phyloP scores from a whole-genome alignment of 179 eudicot genomes.

The Kewa caespitosa region DNA sequence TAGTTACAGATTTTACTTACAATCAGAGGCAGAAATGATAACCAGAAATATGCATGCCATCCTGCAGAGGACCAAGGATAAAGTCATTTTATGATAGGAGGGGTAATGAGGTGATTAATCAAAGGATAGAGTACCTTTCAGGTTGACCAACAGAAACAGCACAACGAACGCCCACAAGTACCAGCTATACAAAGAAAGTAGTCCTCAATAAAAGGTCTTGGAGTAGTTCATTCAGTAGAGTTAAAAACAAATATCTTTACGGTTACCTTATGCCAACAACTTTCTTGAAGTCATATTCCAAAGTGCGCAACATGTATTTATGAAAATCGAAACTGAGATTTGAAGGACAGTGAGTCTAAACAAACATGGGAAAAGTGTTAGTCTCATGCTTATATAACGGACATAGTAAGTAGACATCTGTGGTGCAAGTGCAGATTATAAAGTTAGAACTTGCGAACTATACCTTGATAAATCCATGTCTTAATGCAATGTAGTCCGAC shows the following conservation, averaged over 20 bases:
- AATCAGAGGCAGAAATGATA: constrained; percentile 71
- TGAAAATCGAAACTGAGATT: constrained; percentile 54
- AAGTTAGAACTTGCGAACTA: not conserved
- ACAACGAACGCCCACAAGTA: constrained; percentile 87
- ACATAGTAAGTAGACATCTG: not conserved
- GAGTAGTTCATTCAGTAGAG: not conserved
- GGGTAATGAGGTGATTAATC: not conserved
- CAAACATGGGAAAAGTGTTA: not conserved
- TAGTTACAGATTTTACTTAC: constrained; percentile 45
- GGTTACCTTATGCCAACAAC: constrained; percentile 72
- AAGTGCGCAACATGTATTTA: constrained; percentile 60
- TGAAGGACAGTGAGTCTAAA: constrained; percentile 54
- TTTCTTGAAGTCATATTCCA: constrained; percentile 67
- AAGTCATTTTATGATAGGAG: not conserved
- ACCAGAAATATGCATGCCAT: constrained; percentile 82
- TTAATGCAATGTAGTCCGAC: constrained; percentile 63
- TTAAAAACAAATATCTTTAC: not conserved
- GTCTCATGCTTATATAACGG: not conserved
- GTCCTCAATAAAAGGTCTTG: constrained; percentile 2
- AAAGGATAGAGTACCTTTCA: constrained; percentile 50
- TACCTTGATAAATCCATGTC: constrained; percentile 71
- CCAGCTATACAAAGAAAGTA: constrained; percentile 61
- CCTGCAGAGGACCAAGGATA: constrained; percentile 48
- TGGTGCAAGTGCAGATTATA: not conserved
- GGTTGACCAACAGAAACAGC: constrained; percentile 71